Conservation (phyloP, 352 stramenopile species). For the Globisporangium middletonii region DNA sequence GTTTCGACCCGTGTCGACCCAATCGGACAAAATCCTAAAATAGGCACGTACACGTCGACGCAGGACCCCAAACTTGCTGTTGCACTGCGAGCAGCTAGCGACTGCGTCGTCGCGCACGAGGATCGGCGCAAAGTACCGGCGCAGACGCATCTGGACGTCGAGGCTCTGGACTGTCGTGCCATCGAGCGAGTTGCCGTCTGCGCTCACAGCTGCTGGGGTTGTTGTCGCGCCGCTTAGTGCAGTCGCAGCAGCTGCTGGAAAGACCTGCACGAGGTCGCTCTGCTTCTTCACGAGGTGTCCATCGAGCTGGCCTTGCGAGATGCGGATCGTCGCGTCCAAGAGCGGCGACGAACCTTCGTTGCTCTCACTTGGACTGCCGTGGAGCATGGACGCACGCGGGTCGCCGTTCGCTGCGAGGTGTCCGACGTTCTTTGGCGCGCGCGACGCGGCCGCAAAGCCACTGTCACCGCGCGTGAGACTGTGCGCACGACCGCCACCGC, state of each 20-base stretch:
- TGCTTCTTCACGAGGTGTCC: conserved; percentile 12
- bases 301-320: not conserved
- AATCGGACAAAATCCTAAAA: not conserved
- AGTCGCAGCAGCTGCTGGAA: conserved; percentile 7
- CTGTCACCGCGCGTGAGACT: conserved; percentile 1
- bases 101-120: conserved; percentile 43
- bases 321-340: conserved; percentile 7
- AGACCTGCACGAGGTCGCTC: conserved; percentile 17
- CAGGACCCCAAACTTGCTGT: conserved; percentile 68
- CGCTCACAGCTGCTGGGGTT: not conserved
- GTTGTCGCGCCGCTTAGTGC: conserved; percentile 11
- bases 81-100: conserved; percentile 52
- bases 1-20: not conserved
- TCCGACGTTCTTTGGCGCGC: not conserved
- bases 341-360: not conserved
- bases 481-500: not conserved
- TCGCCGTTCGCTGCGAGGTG: not conserved
- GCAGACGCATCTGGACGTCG: conserved; percentile 29
- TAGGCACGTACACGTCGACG: conserved; percentile 43
- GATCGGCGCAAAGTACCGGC: conserved; percentile 53
- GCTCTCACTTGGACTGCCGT: not conserved
- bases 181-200: not conserved
- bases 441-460: not conserved
- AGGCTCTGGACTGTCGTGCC: conserved; percentile 14
- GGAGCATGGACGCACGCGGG: not conserved